Evolutionary conservation across 140 eudicot genomes (phyloP), one percentile per base, ranked within the genome.

Genomic region (Artemisia princeps): DNA sequence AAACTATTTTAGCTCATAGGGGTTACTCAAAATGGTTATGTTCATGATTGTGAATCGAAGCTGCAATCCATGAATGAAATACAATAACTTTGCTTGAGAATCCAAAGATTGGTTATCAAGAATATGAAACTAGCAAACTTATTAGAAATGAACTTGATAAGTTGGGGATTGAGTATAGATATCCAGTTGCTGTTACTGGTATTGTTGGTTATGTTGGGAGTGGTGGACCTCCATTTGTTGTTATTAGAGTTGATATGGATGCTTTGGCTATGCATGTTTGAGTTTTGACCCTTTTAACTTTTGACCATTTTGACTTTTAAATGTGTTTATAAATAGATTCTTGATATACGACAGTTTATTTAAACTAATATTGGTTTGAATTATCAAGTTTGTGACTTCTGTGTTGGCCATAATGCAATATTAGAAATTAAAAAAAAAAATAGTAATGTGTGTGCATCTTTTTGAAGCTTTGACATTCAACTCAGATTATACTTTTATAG

Each of bases 241-340:
- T 89, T n/a, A 49, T 83, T 33, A 80, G 89, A 72, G 94, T 89
- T 22, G 89, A 86, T 83, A 86, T 86, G 94, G 94, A 86, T 76
- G 94, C 94, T 56, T 71, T 86, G 4, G 77, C 89, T 48, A 80
- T 86, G 80, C 83, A 86, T 89, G 94, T 86, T 50, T 30, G 12
- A 37, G 13, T 52, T 54, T 60, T n/a, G 23, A 19, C 22, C 37
- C 42, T 52, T 28, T 12, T 6, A 2, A 58, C 37, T 56, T 45
- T 17, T 26, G 30, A 26, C 4, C 30, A 26, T 26, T 26, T 26
- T 26, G 4, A 26, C 30, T 2, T 26, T 26, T 26, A 26, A 2
- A 26, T 3, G 30, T 26, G 30, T 26, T 26, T 33, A 33, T 33
- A 6, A 1, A 33, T 33, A 4, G 8, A 28, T 13, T 56, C 16